Evolutionary conservation across 176 grass and related monocot genomes (phyloP).

Genomic region (Ensete glaucum): DNA sequence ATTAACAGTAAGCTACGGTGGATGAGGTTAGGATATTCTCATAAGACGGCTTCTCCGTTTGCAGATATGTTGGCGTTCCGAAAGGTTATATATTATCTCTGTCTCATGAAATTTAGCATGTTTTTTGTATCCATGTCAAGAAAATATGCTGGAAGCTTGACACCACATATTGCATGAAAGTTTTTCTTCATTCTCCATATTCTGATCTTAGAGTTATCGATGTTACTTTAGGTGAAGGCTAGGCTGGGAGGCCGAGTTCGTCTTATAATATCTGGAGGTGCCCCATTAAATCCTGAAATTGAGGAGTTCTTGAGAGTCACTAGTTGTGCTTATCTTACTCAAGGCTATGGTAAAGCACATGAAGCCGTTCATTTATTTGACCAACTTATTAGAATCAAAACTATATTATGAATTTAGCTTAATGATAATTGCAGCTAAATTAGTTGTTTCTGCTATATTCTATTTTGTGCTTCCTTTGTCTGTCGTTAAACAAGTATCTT

Average conservation of each 20-base stretch:
- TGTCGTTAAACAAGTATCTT: conserved; percentile 19
- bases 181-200: neutral
- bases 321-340: conserved; percentile 67
- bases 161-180: neutral
- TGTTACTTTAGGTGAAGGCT: conserved; percentile 65
- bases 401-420: conserved; percentile 6
- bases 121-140: neutral
- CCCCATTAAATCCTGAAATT: conserved; percentile 80
- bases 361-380: neutral
- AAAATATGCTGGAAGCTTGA: neutral
- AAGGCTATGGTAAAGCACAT: conserved; percentile 78
- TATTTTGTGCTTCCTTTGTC: neutral
- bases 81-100: conserved; percentile 36
- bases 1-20: conserved; percentile 54
- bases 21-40: conserved; percentile 77
- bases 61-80: conserved; percentile 81
- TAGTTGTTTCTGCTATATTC: neutral
- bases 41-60: conserved; percentile 82
- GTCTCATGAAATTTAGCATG: neutral
- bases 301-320: conserved; percentile 96
- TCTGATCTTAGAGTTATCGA: conserved; percentile 3
- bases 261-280: conserved; percentile 83
- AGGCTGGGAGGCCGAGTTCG: conserved; percentile 88
- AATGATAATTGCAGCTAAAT: too few relatives aligned
- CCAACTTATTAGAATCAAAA: neutral